phyloP scores from a whole-genome alignment of 305 asterid species.

The Withania somnifera region DNA sequence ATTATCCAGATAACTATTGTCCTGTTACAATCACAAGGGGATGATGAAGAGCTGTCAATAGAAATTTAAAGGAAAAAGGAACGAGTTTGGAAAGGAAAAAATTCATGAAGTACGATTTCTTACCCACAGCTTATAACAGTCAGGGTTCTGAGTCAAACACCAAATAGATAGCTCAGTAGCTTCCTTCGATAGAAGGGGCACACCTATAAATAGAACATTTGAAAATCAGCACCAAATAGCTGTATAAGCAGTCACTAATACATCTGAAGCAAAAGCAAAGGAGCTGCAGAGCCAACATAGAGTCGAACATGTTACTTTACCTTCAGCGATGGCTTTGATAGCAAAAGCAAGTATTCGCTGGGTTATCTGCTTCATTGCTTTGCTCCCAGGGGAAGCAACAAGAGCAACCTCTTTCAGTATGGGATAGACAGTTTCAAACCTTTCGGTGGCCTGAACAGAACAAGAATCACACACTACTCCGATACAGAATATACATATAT shows the following conservation, averaged over 20 bases:
- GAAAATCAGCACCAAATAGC: background rate
- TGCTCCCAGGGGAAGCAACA: conserved; percentile 34
- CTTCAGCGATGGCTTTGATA: conserved; percentile 28
- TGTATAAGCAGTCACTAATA: background rate
- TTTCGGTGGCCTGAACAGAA: conserved; percentile 28
- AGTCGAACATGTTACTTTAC: conserved; percentile 2
- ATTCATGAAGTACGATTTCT: background rate
- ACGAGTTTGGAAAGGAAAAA: background rate
- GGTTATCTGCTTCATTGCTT: conserved; percentile 29
- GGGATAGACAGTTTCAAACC: conserved; percentile 32
- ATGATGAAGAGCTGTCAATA: background rate
- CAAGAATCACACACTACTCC: background rate
- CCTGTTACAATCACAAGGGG: conserved; percentile 10
- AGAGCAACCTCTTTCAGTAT: conserved; percentile 32
- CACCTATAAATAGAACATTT: conserved; percentile 12
- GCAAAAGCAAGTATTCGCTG: conserved; percentile 30
- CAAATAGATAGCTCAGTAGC: conserved; percentile 26
- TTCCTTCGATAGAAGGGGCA: conserved; percentile 21
- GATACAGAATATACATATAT: background rate
- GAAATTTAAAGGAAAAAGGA: background rate
- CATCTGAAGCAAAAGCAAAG: background rate
- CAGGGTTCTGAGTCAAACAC: conserved; percentile 30
- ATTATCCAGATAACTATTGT: conserved; percentile 23
- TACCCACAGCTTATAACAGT: conserved; percentile 30
- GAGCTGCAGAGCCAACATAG: background rate